Evolutionary conservation across 2,329 filamentous ascomycete species (phyloP).

Genomic region (Aureobasidium namibiae): DNA sequence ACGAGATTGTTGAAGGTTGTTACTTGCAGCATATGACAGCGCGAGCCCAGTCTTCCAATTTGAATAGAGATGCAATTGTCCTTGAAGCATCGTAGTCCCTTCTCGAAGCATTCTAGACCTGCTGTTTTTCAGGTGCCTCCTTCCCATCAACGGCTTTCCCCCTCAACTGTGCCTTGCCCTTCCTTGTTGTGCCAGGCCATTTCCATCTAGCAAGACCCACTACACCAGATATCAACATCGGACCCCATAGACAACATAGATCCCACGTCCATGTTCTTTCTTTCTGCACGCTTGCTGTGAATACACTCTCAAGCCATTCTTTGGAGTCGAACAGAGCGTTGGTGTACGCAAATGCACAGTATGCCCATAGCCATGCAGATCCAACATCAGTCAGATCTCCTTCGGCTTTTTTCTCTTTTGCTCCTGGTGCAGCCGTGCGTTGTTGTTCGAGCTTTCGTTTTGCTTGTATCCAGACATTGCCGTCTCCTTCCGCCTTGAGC

Average conservation of each 20-base stretch:
- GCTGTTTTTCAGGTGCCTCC: background rate
- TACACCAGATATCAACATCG: background rate
- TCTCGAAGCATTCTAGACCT: too few relatives aligned
- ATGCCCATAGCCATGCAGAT: background rate
- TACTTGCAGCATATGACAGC: too few relatives aligned
- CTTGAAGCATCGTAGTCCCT: too few relatives aligned
- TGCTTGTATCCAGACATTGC: background rate
- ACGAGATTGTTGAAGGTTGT: too few relatives aligned
- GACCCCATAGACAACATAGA: background rate
- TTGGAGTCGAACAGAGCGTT: background rate
- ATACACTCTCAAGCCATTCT: background rate
- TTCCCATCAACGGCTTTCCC: background rate
- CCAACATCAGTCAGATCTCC: background rate
- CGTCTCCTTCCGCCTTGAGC: background rate
- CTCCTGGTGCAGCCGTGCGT: background rate
- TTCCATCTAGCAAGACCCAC: background rate
- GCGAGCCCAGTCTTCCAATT: too few relatives aligned
- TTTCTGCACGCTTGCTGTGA: background rate
- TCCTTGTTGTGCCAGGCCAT: background rate
- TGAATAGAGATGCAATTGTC: too few relatives aligned
- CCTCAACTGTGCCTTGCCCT: background rate
- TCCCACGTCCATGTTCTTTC: background rate
- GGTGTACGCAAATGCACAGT: background rate
- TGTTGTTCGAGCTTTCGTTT: background rate
- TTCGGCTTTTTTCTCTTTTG: background rate